These are phyloP conservation scores for Chaetomium olivaceum DNA, from an alignment of 2,329 filamentous ascomycete species.

Conservation along the genomic window DNA sequence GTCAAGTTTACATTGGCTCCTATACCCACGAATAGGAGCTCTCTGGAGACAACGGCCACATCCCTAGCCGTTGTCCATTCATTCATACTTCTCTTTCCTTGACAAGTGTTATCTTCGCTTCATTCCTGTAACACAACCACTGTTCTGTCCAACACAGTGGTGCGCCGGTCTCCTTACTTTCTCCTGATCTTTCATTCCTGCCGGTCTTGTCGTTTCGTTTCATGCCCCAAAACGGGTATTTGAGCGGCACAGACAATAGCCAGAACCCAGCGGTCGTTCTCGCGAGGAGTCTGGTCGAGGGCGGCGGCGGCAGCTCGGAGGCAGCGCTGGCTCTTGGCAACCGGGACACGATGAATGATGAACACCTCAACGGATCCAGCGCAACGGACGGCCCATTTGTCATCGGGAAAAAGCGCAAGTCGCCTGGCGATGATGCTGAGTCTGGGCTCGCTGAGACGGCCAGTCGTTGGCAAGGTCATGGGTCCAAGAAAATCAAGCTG, in stretches of 20 bases:
- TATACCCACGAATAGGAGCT: slow-evolving; percentile 23
- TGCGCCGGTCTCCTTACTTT: slow-evolving; percentile 16
- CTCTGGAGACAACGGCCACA: slow-evolving; percentile 19
- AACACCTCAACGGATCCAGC: slow-evolving; percentile 4
- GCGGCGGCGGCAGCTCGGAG: neutral
- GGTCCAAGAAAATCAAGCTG: slow-evolving; percentile 37
- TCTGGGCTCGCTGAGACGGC: slow-evolving; percentile 2
- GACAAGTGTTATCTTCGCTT: slow-evolving; percentile 34
- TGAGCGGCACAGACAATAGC: slow-evolving; percentile 4
- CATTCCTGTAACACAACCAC: slow-evolving; percentile 15
- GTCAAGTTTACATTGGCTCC: neutral
- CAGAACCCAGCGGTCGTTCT: neutral
- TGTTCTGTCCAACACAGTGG: slow-evolving; percentile 1
- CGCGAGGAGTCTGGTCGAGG: neutral
- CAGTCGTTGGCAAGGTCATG: neutral
- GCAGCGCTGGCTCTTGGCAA: neutral
- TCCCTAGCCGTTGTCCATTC: slow-evolving; percentile 23
- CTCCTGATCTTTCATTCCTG: neutral
- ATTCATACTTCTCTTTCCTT: slow-evolving; percentile 14
- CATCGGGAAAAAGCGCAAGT: slow-evolving; percentile 37
- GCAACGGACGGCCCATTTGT: slow-evolving; percentile 31
- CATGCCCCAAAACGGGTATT: slow-evolving; percentile 19
- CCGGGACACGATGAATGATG: neutral
- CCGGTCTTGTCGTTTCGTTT: slow-evolving; percentile 3
- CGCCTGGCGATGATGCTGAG: slow-evolving; percentile 21